Conservation (phyloP, 192 early-diverging fungal species). For the Piromyces sp. region DNA sequence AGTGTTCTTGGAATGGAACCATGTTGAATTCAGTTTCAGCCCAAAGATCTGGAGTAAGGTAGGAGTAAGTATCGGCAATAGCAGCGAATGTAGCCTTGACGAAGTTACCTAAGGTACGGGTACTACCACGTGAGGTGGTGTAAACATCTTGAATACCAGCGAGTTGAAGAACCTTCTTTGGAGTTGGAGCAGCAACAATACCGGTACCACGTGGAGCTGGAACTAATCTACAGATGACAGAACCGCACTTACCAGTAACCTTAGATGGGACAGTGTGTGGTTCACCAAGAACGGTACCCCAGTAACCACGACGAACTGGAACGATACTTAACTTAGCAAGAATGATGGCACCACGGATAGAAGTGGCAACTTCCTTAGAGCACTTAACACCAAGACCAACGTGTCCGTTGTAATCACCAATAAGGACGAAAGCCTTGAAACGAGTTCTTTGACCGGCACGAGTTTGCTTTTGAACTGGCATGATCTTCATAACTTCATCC, state of each 20-base stretch:
- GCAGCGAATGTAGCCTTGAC: conserved; percentile 64
- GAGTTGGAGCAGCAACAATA: conserved; percentile 88
- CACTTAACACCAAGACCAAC: conserved; percentile 99
- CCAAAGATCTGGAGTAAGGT: conserved; percentile 56
- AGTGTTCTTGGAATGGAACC: not conserved
- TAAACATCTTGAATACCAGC: conserved; percentile 97
- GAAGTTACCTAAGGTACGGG: conserved; percentile 97
- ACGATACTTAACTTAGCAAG: conserved; percentile 95
- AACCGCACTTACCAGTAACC: conserved; percentile 69
- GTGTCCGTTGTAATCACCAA: conserved; percentile 93
- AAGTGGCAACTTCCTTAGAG: conserved; percentile 98
- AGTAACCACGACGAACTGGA: conserved; percentile 97
- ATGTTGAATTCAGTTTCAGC: conserved; percentile 61
- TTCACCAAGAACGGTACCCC: conserved; percentile 87
- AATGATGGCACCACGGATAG: conserved; percentile 96
- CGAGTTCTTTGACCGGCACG: conserved; percentile 98
- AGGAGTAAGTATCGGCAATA: not conserved
- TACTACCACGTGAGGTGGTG: conserved; percentile 88
- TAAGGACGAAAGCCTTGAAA: conserved; percentile 99
- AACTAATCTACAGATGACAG: conserved; percentile 76
- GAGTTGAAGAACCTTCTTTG: conserved; percentile 92
- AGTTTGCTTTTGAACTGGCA: conserved; percentile 99
- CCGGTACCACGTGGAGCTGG: conserved; percentile 99
- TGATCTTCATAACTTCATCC: conserved; percentile 99
- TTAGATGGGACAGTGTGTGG: conserved; percentile 97